Evolutionary conservation across 139 green algal genomes (phyloP).

Genomic region (Volvox africanus): DNA sequence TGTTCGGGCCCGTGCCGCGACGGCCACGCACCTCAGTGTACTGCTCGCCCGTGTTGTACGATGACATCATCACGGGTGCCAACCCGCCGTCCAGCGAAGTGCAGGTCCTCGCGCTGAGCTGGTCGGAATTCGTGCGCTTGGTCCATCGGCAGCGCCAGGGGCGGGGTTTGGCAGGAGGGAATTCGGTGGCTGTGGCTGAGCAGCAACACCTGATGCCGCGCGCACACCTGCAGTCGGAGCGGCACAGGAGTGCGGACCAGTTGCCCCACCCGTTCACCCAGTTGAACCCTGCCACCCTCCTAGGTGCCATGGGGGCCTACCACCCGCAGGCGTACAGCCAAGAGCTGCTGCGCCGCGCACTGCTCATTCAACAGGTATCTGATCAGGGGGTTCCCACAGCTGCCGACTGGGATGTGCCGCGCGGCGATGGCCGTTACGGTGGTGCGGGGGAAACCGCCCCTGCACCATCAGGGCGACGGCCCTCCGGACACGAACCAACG

Average conservation of each 20-base stretch:
- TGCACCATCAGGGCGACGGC: not conserved
- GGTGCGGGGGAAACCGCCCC: not conserved
- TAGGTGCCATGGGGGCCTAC: not conserved
- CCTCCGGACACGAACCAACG: not conserved
- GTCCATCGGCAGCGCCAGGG: not conserved
- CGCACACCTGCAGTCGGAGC: not conserved
- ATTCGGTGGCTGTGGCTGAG: too few species aligned
- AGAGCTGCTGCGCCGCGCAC: not conserved
- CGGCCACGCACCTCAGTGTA: conserved; percentile 12
- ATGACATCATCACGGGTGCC: not conserved
- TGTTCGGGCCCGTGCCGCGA: conserved; percentile 26
- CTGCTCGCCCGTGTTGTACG: not conserved
- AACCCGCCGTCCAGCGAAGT: not conserved
- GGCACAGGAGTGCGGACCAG: not conserved
- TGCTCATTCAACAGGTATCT: not conserved
- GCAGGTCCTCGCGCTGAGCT: not conserved
- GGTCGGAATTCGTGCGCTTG: not conserved
- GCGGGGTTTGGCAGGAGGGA: not conserved
- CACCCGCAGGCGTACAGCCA: not conserved
- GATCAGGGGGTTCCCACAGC: conserved; percentile 7
- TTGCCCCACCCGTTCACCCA: not conserved
- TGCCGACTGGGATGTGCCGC: not conserved
- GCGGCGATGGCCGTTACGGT: not conserved
- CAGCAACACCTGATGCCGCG: not conserved
- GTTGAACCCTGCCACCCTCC: not conserved